phyloP scores from a whole-genome alignment of 108 stramenopile genomes.

The Nitzschia putrida region DNA sequence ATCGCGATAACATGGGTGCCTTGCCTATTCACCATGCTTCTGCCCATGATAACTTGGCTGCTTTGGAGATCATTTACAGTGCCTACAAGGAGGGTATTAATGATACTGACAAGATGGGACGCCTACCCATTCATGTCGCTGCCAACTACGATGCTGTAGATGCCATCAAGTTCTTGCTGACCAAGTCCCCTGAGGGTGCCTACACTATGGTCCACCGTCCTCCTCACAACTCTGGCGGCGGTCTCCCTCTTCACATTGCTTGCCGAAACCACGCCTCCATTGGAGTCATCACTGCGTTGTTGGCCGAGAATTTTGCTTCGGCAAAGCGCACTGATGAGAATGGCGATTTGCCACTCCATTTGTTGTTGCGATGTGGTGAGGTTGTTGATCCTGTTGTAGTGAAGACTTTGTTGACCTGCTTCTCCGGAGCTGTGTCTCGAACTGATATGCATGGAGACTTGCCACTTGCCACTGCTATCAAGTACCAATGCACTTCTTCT shows the following conservation, averaged over 20 bases:
- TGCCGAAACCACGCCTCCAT: conserved; percentile 83
- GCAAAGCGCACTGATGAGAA: conserved; percentile 84
- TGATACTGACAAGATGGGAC: conserved; percentile 75
- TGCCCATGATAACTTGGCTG: conserved; percentile 75
- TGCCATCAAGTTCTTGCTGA: conserved; percentile 76
- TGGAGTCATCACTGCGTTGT: conserved; percentile 81
- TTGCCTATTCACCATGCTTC: conserved; percentile 88
- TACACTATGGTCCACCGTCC: conserved; percentile 80
- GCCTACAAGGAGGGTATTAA: conserved; percentile 89
- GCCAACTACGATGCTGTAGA: conserved; percentile 86
- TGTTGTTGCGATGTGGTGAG: conserved; percentile 84
- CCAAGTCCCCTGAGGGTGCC: conserved; percentile 80
- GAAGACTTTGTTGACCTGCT: conserved; percentile 84
- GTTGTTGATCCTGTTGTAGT: conserved; percentile 85
- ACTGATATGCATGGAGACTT: conserved; percentile 85
- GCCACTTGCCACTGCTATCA: conserved; percentile 81
- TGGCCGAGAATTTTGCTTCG: conserved; percentile 80
- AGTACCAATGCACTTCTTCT: conserved; percentile 68
- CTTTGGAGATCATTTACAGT: conserved; percentile 85
- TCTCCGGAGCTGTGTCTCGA: conserved; percentile 69
- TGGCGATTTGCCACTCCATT: conserved; percentile 83
- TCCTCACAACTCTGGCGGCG: conserved; percentile 67
- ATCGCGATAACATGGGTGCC: conserved; percentile 83
- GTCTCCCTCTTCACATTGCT: conserved; percentile 82
- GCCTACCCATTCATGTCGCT: conserved; percentile 85